Percentiles rank a stretch among this genome's conserved stretches.
phyloP scores from a whole-genome alignment of 73 alveolate genomes.

The Tetrahymena borealis region DNA sequence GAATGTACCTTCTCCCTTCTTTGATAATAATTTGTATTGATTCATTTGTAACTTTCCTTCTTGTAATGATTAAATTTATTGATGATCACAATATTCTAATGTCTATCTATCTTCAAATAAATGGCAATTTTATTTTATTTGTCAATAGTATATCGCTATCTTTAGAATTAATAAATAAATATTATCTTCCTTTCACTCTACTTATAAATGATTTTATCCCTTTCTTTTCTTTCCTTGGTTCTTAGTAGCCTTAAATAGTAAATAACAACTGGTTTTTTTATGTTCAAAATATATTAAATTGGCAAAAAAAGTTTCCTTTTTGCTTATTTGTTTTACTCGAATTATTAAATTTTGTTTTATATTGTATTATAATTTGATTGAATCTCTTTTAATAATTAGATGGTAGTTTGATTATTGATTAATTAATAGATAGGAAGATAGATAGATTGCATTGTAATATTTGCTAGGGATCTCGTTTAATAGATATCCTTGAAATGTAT shows the following conservation, averaged over 20 bases:
- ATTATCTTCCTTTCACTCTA: no score
- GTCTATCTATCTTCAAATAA: not conserved
- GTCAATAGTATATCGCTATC: no score
- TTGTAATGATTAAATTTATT: not conserved
- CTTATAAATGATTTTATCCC: no score
- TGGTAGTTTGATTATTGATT: no score
- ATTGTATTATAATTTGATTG: not conserved
- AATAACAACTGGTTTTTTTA: not conserved
- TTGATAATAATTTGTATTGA: conserved; percentile 58
- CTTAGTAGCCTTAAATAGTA: not conserved
- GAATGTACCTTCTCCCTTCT: conserved; percentile 96
- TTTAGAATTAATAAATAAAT: no score
- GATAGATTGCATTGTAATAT: no score
- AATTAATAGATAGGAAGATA: no score
- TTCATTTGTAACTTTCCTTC: not conserved
- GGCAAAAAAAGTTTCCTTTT: not conserved
- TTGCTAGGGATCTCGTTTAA: no score
- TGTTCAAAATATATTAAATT: not conserved
- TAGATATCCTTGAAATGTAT: no score
- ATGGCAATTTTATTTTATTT: no score
- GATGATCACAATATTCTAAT: not conserved
- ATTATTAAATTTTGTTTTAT: not conserved
- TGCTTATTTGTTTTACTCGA: not conserved
- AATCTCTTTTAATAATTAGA: no score
- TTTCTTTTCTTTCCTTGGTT: no score